phyloP scores from a whole-genome alignment of 768 basidiomycete genomes.

The Kwoniella botswanensis region DNA sequence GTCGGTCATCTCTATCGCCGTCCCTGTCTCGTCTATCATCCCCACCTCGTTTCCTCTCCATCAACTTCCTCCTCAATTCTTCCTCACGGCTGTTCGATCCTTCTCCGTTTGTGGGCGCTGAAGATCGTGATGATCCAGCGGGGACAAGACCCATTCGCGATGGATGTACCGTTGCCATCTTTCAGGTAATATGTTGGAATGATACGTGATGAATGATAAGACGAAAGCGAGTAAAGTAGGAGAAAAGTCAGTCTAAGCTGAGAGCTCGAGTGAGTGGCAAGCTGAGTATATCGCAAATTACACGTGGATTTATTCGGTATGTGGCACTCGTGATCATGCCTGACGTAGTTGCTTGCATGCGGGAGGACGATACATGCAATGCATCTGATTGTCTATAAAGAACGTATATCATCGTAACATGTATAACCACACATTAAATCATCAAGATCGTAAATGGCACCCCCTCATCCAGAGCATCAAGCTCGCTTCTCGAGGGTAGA shows the following conservation, averaged over 20 bases:
- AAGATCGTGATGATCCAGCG: slow-evolving; percentile 11
- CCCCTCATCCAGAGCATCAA: neutral
- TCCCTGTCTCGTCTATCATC: slow-evolving; percentile 19
- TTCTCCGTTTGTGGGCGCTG: slow-evolving; percentile 12
- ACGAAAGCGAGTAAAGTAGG: neutral
- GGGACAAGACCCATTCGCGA: slow-evolving; percentile 52
- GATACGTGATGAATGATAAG: neutral
- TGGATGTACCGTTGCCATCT: slow-evolving; percentile 54
- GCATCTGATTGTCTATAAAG: neutral
- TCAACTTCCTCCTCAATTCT: slow-evolving; percentile 34
- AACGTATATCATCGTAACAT: neutral
- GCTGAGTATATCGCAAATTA: neutral
- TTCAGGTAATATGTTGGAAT: neutral
- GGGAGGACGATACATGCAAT: neutral
- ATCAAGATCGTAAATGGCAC: neutral
- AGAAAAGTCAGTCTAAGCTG: neutral
- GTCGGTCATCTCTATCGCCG: neutral
- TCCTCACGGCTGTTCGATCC: slow-evolving; percentile 31
- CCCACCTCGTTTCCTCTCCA: slow-evolving; percentile 17
- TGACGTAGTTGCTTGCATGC: neutral
- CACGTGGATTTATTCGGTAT: neutral
- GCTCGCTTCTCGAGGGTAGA: neutral
- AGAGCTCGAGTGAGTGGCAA: neutral
- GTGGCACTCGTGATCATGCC: neutral
- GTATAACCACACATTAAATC: neutral